Conservation (phyloP, 805 yeast genomes). For the Nakazawaea wyomingensis region DNA sequence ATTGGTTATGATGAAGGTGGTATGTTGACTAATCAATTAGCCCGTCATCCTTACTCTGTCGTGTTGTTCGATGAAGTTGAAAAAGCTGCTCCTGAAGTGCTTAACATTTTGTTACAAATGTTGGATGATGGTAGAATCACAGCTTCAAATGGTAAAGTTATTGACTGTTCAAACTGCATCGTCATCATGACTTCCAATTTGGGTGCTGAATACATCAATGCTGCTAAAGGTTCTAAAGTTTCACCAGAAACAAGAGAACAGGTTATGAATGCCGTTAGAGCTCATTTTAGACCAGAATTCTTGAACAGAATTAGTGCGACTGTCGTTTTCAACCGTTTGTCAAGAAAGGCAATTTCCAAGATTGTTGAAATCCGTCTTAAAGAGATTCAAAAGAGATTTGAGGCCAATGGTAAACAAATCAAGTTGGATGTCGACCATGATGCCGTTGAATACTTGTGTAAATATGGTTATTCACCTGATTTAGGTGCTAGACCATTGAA, state of each 20-base stretch:
- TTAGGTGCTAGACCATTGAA: slow-evolving; percentile 96
- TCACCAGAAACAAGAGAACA: slow-evolving; percentile 63
- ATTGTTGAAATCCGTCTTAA: slow-evolving; percentile 80
- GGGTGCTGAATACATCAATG: slow-evolving; percentile 86
- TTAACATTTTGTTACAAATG: slow-evolving; percentile 86
- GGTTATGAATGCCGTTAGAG: slow-evolving; percentile 79
- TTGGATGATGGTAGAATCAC: slow-evolving; percentile 96
- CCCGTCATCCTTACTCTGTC: slow-evolving; percentile 94
- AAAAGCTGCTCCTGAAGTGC: slow-evolving; percentile 97
- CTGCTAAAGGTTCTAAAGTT: slow-evolving; percentile 55
- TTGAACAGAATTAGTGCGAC: slow-evolving; percentile 92
- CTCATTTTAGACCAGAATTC: slow-evolving; percentile 96
- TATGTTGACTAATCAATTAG: slow-evolving; percentile 83
- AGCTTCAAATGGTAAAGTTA: slow-evolving; percentile 88
- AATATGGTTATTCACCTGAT: slow-evolving; percentile 85
- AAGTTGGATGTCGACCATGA: slow-evolving; percentile 65
- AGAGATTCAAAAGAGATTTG: slow-evolving; percentile 85
- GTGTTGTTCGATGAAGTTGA: slow-evolving; percentile 95
- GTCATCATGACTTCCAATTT: slow-evolving; percentile 95
- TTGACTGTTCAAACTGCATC: slow-evolving; percentile 88
- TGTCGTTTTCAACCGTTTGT: slow-evolving; percentile 87
- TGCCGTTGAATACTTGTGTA: slow-evolving; percentile 78
- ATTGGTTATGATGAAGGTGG: slow-evolving; percentile 99
- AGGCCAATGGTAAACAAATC: slow-evolving; percentile 74
- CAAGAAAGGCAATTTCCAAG: slow-evolving; percentile 86